A percentile compares a stretch with the other conserved stretches of the same genome.
These are phyloP conservation scores for Prunus kanzakura DNA, from an alignment of 306 rosid genomes.

Conservation along the genomic window DNA sequence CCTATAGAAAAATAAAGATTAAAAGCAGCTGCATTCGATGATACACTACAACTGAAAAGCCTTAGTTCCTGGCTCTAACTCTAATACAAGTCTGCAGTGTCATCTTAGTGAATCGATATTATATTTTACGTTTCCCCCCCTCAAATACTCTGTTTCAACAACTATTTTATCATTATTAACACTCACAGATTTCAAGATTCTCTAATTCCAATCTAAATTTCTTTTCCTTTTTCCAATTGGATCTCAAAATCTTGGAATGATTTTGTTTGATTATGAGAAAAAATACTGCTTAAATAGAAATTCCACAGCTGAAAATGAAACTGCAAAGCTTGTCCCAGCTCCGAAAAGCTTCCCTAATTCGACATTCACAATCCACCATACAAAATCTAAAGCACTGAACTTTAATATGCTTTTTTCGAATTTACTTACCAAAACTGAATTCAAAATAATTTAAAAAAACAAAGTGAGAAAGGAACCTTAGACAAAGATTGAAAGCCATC, in stretches of 20 bases:
- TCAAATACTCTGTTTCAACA: not conserved
- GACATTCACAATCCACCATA: not conserved
- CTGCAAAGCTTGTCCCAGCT: not conserved
- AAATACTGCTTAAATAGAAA: not conserved
- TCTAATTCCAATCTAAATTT: not conserved
- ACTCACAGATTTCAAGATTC: not conserved
- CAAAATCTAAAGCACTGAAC: not conserved
- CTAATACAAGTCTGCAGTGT: not conserved
- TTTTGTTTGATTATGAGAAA: not conserved
- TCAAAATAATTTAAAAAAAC: not conserved
- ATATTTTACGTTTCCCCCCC: not conserved
- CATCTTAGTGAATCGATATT: not conserved
- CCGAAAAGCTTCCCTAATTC: not conserved
- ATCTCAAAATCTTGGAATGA: not conserved
- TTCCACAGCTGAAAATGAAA: not conserved
- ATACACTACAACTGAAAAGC: not conserved
- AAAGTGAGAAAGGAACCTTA: conserved; percentile 7
- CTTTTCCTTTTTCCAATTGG: not conserved
- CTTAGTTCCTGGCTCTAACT: not conserved
- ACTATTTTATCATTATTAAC: not conserved
- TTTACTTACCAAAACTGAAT: not conserved
- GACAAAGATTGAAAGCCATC: conserved; percentile 1
- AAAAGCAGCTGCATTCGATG: not conserved
- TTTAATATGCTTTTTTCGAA: not conserved
- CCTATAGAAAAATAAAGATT: not conserved